phyloP scores from a whole-genome alignment of 768 basidiomycete species.

The Tremella fuciformis region DNA sequence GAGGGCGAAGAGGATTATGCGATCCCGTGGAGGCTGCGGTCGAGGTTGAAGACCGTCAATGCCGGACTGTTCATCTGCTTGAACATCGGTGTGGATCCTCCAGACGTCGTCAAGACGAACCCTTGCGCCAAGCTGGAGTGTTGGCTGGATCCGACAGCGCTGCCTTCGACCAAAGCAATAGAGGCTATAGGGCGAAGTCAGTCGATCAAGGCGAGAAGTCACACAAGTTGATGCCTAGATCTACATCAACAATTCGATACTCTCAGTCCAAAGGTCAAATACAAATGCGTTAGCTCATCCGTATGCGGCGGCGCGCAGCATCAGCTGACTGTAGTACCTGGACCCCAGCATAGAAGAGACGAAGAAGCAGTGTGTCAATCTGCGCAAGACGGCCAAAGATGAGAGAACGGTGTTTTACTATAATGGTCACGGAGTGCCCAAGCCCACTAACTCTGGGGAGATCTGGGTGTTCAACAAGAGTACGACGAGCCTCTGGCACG shows the following conservation, averaged over 20 bases:
- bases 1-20: conserved; percentile 54
- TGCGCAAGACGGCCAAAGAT: conserved; percentile 84
- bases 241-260: conserved; percentile 94
- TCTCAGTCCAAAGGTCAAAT: conserved; percentile 86
- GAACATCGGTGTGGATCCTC: conserved; percentile 96
- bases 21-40: conserved; percentile 74
- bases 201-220: conserved; percentile 7
- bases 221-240: conserved; percentile 50
- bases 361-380: conserved; percentile 73
- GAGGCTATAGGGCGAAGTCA: conserved; percentile 79
- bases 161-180: conserved; percentile 88
- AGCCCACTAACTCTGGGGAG: conserved; percentile 88
- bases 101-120: conserved; percentile 93
- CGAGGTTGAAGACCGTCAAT: conserved; percentile 85
- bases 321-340: conserved; percentile 59
- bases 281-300: conserved; percentile 61
- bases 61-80: conserved; percentile 82
- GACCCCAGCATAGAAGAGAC: conserved; percentile 95
- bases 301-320: background rate
- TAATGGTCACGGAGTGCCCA: conserved; percentile 97
- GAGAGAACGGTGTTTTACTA: conserved; percentile 95
- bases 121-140: conserved; percentile 93
- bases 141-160: conserved; percentile 93
- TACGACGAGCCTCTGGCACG: conserved; percentile 18
- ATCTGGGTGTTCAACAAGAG: conserved; percentile 96